Percentiles rank a stretch among this genome's conserved stretches.
Evolutionary conservation across 2,329 filamentous ascomycete genomes (phyloP).

Genomic region (Lomentospora prolificans): DNA sequence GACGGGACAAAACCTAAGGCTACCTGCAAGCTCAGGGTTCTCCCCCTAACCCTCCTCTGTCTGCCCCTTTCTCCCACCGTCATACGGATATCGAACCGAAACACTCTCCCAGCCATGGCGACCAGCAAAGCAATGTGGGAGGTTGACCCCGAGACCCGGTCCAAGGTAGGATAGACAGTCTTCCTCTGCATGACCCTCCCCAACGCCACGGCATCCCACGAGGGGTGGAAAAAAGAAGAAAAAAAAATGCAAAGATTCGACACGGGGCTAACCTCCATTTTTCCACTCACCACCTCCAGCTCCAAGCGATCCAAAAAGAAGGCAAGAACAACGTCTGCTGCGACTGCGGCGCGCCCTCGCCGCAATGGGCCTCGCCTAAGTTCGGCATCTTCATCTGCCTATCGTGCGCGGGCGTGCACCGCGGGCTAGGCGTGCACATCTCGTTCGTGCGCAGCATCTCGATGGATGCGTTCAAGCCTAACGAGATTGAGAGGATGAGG

Average conservation of each 20-base stretch:
- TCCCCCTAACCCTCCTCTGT: neutral
- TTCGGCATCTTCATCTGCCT: slow-evolving; percentile 99
- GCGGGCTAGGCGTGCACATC: slow-evolving; percentile 92
- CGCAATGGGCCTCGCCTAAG: slow-evolving; percentile 97
- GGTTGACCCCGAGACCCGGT: slow-evolving; percentile 92
- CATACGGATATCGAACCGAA: neutral
- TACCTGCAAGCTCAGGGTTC: too few relatives aligned
- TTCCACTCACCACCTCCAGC: slow-evolving; percentile 35
- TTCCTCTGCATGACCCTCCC: neutral
- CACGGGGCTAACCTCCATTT: neutral
- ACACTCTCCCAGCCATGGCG: slow-evolving; percentile 27
- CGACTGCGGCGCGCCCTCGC: slow-evolving; percentile 90
- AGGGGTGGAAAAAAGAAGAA: neutral
- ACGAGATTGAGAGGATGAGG: slow-evolving; percentile 89
- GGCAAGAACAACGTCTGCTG: slow-evolving; percentile 85
- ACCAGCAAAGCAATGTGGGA: slow-evolving; percentile 87
- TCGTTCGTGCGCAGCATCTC: slow-evolving; percentile 96
- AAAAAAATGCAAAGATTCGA: neutral
- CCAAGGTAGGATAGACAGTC: slow-evolving; percentile 67
- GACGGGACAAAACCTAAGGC: too few relatives aligned
- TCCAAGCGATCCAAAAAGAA: slow-evolving; percentile 83
- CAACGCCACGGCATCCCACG: neutral
- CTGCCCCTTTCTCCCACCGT: neutral
- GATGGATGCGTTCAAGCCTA: slow-evolving; percentile 96
- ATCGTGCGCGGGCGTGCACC: slow-evolving; percentile 87